A percentile compares a stretch with the other conserved stretches of the same genome.
These are phyloP conservation scores for Acer negundo DNA, from an alignment of 345 rosid species.

Conservation along the genomic window DNA sequence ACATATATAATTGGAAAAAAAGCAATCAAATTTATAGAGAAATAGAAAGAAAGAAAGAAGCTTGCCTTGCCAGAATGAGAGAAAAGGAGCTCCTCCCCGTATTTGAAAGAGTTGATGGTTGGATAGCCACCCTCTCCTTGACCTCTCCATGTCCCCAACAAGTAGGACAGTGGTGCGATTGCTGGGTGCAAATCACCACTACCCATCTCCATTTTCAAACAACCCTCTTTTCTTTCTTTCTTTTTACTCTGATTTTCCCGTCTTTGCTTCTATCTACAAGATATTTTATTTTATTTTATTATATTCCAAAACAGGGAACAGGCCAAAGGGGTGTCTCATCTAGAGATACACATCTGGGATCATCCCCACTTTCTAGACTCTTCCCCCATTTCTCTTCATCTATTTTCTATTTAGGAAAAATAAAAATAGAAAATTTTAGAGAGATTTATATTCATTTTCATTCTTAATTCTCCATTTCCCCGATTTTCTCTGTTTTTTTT, in stretches of 20 bases:
- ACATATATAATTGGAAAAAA: conserved; percentile 4
- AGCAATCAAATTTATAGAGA: neutral
- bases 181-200: conserved; percentile 45
- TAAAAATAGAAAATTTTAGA: too few species aligned
- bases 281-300: neutral
- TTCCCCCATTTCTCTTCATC: too few species aligned
- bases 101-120: conserved; percentile 59
- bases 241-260: neutral
- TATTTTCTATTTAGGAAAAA: too few species aligned
- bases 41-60: conserved; percentile 10
- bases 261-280: neutral
- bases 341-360: too few species aligned
- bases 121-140: conserved; percentile 69
- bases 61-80: conserved; percentile 63
- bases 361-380: too few species aligned
- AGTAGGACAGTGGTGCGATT: conserved; percentile 54
- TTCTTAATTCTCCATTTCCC: too few species aligned
- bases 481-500: too few species aligned
- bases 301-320: neutral
- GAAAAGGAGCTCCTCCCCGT: conserved; percentile 71
- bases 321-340: too few species aligned
- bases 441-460: too few species aligned
- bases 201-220: conserved; percentile 3
- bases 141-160: conserved; percentile 81
- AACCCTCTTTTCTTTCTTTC: neutral